Evolutionary conservation across 1,139 yeast species (phyloP).

Genomic region (Kazachstania sp.): DNA sequence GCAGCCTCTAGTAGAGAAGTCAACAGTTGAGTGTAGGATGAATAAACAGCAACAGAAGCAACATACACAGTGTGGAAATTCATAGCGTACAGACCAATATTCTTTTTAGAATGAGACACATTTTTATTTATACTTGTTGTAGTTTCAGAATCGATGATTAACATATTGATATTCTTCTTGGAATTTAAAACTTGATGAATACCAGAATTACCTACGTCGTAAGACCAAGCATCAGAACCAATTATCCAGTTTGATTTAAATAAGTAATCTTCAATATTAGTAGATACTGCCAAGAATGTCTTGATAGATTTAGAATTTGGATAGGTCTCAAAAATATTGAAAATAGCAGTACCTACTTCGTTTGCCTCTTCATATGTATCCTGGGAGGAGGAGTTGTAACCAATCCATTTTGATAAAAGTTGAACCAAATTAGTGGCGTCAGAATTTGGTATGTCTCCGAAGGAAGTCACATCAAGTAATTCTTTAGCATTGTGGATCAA

Average conservation of each 20-base stretch:
- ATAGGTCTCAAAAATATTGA: constrained; percentile 33
- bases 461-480: constrained; percentile 43
- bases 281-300: constrained; percentile 39
- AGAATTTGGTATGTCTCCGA: constrained; percentile 32
- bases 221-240: constrained; percentile 95
- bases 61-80: constrained; percentile 85
- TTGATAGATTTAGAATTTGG: constrained; percentile 34
- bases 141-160: constrained; percentile 84
- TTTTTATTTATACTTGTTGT: constrained; percentile 18
- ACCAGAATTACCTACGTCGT: constrained; percentile 86
- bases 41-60: constrained; percentile 88
- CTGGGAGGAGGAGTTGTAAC: constrained; percentile 30
- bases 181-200: constrained; percentile 77
- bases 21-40: constrained; percentile 86
- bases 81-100: constrained; percentile 92
- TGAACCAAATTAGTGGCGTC: constrained; percentile 47
- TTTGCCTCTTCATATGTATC: constrained; percentile 30
- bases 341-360: constrained; percentile 31
- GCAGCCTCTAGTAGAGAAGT: constrained; percentile 88
- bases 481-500: constrained; percentile 43
- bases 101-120: constrained; percentile 57
- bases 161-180: constrained; percentile 70
- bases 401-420: constrained; percentile 62
- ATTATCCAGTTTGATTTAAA: constrained; percentile 66
- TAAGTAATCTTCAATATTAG: constrained; percentile 41